These are phyloP conservation scores for Thozetella sp. DNA, from an alignment of 495 filamentous ascomycete species.

Conservation along the genomic window DNA sequence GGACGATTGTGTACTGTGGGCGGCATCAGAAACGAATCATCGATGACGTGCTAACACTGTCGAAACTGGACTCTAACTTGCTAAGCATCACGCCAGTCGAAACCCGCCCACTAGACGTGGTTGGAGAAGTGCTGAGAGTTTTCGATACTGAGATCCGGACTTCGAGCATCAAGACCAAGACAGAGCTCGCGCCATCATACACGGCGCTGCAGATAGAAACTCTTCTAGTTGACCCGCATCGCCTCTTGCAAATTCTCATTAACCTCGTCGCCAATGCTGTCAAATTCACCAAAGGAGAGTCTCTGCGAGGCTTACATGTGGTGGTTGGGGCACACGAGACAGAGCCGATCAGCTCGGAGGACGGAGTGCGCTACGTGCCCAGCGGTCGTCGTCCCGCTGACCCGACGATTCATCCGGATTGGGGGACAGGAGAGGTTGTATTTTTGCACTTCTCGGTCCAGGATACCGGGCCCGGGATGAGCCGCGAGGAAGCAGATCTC, in stretches of 20 bases:
- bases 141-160: slow-evolving; percentile 72
- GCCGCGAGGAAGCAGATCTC: slow-evolving; percentile 63
- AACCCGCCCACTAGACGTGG: slow-evolving; percentile 63
- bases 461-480: slow-evolving; percentile 74
- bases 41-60: slow-evolving; percentile 74
- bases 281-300: slow-evolving; percentile 65
- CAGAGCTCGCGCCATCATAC: slow-evolving; percentile 62
- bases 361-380: slow-evolving; percentile 50
- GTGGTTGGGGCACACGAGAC: slow-evolving; percentile 62
- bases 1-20: slow-evolving; percentile 75
- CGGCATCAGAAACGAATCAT: slow-evolving; percentile 73
- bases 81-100: slow-evolving; percentile 70
- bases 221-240: slow-evolving; percentile 71
- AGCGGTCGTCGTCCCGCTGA: slow-evolving; percentile 46
- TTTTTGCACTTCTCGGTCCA: slow-evolving; percentile 72
- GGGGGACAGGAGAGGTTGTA: slow-evolving; percentile 63
- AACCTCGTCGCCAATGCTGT: slow-evolving; percentile 75
- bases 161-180: slow-evolving; percentile 67
- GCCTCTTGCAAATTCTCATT: slow-evolving; percentile 72
- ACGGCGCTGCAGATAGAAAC: slow-evolving; percentile 60
- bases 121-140: slow-evolving; percentile 68
- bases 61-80: slow-evolving; percentile 74
- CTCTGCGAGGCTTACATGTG: slow-evolving; percentile 60
- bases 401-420: slow-evolving; percentile 52
- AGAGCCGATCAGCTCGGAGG: slow-evolving; percentile 39